Percentiles rank a stretch among this genome's conserved stretches.
Evolutionary conservation across 768 basidiomycete species (phyloP).

Genomic region (Cytidiella melzeri): DNA sequence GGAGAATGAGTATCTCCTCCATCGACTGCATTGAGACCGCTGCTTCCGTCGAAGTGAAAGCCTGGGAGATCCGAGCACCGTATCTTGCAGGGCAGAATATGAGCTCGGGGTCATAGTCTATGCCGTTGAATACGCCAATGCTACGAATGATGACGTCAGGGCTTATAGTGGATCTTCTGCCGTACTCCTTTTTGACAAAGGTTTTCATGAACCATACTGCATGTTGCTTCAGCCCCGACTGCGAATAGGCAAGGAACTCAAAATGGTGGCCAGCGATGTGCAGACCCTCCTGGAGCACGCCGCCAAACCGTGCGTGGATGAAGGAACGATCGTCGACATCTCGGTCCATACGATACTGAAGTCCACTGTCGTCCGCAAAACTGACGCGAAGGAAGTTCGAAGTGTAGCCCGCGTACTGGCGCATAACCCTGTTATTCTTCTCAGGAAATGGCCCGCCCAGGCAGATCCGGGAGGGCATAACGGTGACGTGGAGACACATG

Average conservation of each 20-base stretch:
- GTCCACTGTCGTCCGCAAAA: slow-evolving; percentile 73
- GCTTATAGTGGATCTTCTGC: slow-evolving; percentile 16
- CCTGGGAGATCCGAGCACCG: slow-evolving; percentile 60
- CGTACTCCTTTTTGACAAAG: slow-evolving; percentile 7
- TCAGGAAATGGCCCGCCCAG: slow-evolving; percentile 68
- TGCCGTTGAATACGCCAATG: slow-evolving; percentile 44
- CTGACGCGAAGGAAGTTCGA: slow-evolving; percentile 75
- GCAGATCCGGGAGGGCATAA: slow-evolving; percentile 69
- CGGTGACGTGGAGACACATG: slow-evolving; percentile 58
- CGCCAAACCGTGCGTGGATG: slow-evolving; percentile 16
- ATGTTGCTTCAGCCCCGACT: slow-evolving; percentile 16
- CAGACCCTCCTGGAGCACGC: slow-evolving; percentile 15
- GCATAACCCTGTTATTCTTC: slow-evolving; percentile 75
- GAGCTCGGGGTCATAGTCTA: slow-evolving; percentile 36
- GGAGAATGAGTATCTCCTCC: slow-evolving; percentile 32
- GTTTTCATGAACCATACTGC: slow-evolving; percentile 18
- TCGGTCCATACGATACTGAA: slow-evolving; percentile 33
- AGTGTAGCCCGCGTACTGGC: slow-evolving; percentile 49
- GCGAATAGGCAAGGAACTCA: slow-evolving; percentile 18
- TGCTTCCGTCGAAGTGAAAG: slow-evolving; percentile 63
- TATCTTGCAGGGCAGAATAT: slow-evolving; percentile 55
- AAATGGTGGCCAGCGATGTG: slow-evolving; percentile 16
- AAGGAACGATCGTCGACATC: slow-evolving; percentile 31
- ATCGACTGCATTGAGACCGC: slow-evolving; percentile 34
- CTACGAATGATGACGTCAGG: slow-evolving; percentile 40